These are phyloP conservation scores for Bolboschoenus planiculmis DNA, from an alignment of 176 grass and related monocot genomes.

Conservation along the genomic window DNA sequence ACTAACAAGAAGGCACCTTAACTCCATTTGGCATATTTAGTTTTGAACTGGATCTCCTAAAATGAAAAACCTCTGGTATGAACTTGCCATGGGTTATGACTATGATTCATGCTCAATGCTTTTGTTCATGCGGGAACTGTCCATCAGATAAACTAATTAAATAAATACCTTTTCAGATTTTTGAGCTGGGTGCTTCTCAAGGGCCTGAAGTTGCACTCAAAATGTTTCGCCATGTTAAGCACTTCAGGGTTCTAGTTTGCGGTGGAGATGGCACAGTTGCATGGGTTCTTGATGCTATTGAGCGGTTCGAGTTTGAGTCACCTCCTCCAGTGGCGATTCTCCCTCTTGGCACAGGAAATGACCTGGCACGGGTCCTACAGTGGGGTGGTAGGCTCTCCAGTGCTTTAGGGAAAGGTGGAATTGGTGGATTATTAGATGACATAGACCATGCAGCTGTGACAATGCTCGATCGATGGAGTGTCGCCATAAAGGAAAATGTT, in stretches of 20 bases:
- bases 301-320: conserved; percentile 76
- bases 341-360: conserved; percentile 88
- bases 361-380: conserved; percentile 60
- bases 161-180: conserved; percentile 52
- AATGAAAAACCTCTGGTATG: background rate
- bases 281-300: conserved; percentile 91
- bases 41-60: background rate
- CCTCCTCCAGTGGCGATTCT: conserved; percentile 91
- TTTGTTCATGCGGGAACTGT: background rate
- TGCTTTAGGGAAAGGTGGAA: conserved; percentile 70
- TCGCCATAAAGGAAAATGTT: conserved; percentile 54
- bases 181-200: conserved; percentile 68
- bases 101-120: conserved; percentile 7
- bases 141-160: conserved; percentile 17
- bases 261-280: conserved; percentile 88
- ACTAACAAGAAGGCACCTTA: background rate
- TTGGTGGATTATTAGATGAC: conserved; percentile 61
- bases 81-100: background rate
- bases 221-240: conserved; percentile 56
- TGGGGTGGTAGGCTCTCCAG: conserved; percentile 89
- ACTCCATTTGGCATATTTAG: background rate
- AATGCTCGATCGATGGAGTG: conserved; percentile 87
- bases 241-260: conserved; percentile 91
- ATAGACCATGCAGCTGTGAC: conserved; percentile 67
- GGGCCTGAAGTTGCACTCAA: conserved; percentile 76